A percentile compares a stretch with the other conserved stretches of the same genome.
Evolutionary conservation across 2,329 filamentous ascomycete species (phyloP).

Genomic region (Aspergillus fumigatus): DNA sequence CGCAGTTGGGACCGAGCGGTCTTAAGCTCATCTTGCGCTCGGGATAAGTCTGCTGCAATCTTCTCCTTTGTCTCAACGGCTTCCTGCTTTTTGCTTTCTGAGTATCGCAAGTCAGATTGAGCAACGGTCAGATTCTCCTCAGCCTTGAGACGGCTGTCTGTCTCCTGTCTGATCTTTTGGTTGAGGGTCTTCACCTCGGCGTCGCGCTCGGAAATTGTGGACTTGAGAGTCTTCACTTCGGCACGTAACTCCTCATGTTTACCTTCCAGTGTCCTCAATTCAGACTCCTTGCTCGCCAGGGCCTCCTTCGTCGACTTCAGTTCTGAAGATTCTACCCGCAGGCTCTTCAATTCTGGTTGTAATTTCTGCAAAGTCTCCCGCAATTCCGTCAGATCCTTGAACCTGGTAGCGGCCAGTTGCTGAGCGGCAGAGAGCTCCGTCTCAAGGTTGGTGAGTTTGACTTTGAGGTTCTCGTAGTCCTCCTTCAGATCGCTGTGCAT

Average conservation of each 20-base stretch:
- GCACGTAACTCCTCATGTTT: conserved; percentile 75
- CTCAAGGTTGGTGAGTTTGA: conserved; percentile 65
- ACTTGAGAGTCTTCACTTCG: conserved; percentile 67
- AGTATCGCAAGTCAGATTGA: conserved; percentile 70
- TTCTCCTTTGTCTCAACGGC: conserved; percentile 69
- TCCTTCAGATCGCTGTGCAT: conserved; percentile 52
- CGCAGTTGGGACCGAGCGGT: conserved; percentile 55
- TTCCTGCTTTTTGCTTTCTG: conserved; percentile 76
- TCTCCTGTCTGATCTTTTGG: conserved; percentile 73
- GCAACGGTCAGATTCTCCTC: conserved; percentile 74
- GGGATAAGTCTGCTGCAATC: conserved; percentile 63
- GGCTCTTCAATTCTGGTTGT: conserved; percentile 75
- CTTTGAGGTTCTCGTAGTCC: conserved; percentile 68
- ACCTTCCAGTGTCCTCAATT: conserved; percentile 72
- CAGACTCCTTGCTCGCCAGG: conserved; percentile 56
- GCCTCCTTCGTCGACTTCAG: conserved; percentile 74
- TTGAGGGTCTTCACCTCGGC: conserved; percentile 71
- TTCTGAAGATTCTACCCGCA: conserved; percentile 71
- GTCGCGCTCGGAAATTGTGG: conserved; percentile 68
- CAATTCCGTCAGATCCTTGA: conserved; percentile 80
- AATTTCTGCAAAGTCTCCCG: conserved; percentile 75
- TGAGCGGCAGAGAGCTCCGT: conserved; percentile 82
- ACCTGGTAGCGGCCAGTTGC: conserved; percentile 78
- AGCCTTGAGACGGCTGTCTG: conserved; percentile 63
- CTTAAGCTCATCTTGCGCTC: conserved; percentile 66